Evolutionary conservation across 148 eudicot species (phyloP), one percentile per base, ranked within the genome.

Genomic region (Euryodendron excelsum): DNA sequence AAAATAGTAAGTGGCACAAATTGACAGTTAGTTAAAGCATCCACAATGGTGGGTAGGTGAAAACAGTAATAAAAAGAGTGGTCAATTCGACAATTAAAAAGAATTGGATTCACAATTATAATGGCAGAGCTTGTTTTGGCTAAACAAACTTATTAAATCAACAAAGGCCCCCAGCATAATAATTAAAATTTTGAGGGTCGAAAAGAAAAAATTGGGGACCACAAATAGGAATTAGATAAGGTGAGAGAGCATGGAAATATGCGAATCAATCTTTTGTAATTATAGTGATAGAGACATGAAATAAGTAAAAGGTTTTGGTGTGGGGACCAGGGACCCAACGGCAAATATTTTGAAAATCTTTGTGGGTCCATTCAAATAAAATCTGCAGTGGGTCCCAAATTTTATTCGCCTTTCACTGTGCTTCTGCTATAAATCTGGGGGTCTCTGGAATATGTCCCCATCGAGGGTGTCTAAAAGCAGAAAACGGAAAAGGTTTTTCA

Each of bases 271-370:
- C 82, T 79, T 74, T 69, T 28, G 79, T 60, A 74, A 83, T 79
- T 27, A 75, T 79, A 53, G 3, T 71, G 85, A 79, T 39, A 70
- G 72, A 28, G 82, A 83, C 85, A 79, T 73, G 81, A 69, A 79
- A 82, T 79, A 79, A 69, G 66, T 72, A 75, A 69, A 75, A 62
- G 79, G n/a, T 23, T 56, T n/a, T 41, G 23, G 68, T 69, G 58
- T n/a, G 23, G 74, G 34, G 70, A n/a, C 39, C 28, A 31, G 77
- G 85, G 85, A 41, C 82, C 81, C 82, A 39, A 69, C 27, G 20
- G 69, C 72, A 79, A 83, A 82, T 63, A 69, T 61, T 79, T 79
- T 75, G 66, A 36, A 64, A 79, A 83, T 79, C 82, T 79, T 75
- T 47, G 85, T 76, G 85, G 85, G 78, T 56, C 82, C 77, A 20